phyloP scores from a whole-genome alignment of 2,329 filamentous ascomycete species.

The Nigrospora oryzae region DNA sequence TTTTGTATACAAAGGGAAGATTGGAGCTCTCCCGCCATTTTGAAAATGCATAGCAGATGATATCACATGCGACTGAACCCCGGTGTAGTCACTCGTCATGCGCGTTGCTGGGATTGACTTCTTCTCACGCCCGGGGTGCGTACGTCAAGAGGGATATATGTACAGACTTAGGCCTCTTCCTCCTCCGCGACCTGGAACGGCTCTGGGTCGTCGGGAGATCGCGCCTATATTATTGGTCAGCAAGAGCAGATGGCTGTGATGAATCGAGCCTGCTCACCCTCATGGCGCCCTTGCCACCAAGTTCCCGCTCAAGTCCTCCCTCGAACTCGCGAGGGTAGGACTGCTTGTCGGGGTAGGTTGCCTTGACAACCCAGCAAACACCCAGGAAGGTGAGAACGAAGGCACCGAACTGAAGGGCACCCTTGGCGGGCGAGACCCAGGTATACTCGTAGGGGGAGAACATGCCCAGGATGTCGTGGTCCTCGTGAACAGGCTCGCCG shows the following conservation, averaged over 20 bases:
- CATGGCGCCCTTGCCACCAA: slow-evolving; percentile 61
- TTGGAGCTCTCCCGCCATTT: too few species aligned
- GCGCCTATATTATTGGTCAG: slow-evolving; percentile 32
- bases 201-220: slow-evolving; percentile 45
- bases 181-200: slow-evolving; percentile 28
- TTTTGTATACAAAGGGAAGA: too few species aligned
- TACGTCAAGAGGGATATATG: slow-evolving; percentile 10
- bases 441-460: slow-evolving; percentile 88
- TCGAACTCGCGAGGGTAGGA: slow-evolving; percentile 64
- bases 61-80: too few species aligned
- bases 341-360: slow-evolving; percentile 64
- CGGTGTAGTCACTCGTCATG: too few species aligned
- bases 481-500: slow-evolving; percentile 92
- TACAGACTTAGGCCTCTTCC: slow-evolving; percentile 18
- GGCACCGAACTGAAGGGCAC: slow-evolving; percentile 55
- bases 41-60: too few species aligned
- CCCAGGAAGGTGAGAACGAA: slow-evolving; percentile 58
- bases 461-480: slow-evolving; percentile 86
- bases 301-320: slow-evolving; percentile 63
- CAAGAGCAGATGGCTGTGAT: not conserved
- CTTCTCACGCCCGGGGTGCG: too few species aligned
- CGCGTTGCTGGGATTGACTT: too few species aligned
- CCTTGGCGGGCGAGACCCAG: slow-evolving; percentile 66
- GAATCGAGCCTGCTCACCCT: slow-evolving; percentile 42
- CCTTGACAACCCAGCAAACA: slow-evolving; percentile 58